Percentiles rank a stretch among this genome's conserved stretches.
Conservation (phyloP, 257 asterid species). For the Solanum pinnatisectum region DNA sequence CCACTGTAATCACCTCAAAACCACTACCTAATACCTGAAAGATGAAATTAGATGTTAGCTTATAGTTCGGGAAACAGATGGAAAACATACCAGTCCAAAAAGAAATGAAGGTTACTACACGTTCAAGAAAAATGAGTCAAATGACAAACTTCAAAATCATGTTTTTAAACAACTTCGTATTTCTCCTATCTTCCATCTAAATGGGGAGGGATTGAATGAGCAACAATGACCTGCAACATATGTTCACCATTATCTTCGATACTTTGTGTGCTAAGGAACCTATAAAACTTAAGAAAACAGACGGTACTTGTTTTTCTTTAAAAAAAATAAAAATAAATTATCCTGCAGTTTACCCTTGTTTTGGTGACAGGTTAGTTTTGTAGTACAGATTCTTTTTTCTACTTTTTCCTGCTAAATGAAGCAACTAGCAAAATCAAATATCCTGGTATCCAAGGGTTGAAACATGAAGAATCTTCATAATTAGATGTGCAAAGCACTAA, state of each 20-base stretch:
- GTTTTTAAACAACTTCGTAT: background rate
- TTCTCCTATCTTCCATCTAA: background rate
- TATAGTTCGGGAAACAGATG: background rate
- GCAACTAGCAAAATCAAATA: background rate
- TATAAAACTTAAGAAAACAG: background rate
- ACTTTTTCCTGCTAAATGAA: background rate
- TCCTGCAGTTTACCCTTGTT: background rate
- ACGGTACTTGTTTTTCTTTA: background rate
- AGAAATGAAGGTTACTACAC: background rate
- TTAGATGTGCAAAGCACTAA: background rate
- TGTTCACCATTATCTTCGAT: background rate
- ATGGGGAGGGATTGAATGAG: background rate
- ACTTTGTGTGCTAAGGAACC: background rate
- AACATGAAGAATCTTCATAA: background rate
- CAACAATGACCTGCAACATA: background rate
- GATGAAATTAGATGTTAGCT: background rate
- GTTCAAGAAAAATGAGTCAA: background rate
- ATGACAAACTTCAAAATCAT: background rate
- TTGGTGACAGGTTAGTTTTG: background rate
- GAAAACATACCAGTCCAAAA: background rate
- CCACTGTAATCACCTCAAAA: constrained; percentile 86
- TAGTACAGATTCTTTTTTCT: background rate
- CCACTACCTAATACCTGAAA: constrained; percentile 87
- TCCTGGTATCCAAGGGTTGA: background rate
- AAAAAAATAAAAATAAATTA: background rate